Conservation (phyloP, 768 basidiomycete genomes). For the Clitopilus hobsonii region DNA sequence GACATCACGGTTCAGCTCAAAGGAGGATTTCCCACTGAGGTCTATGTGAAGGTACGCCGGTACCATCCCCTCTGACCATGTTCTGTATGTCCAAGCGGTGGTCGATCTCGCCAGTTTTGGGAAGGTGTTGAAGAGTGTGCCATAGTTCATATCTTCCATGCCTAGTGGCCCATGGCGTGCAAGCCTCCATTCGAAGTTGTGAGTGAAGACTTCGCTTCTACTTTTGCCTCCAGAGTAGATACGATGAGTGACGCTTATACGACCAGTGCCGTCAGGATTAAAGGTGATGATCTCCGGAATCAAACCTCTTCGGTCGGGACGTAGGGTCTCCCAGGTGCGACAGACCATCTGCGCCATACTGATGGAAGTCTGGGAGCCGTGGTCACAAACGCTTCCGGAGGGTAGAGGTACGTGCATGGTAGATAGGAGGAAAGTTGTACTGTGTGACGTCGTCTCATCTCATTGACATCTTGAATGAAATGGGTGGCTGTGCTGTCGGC, state of each 20-base stretch:
- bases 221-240: background rate
- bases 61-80: background rate
- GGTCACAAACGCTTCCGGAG: background rate
- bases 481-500: too few relatives aligned
- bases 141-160: conserved; percentile 2
- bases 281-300: background rate
- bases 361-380: background rate
- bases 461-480: too few relatives aligned
- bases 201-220: background rate
- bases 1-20: background rate
- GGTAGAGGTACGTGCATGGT: conserved; percentile 4
- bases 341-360: conserved; percentile 2
- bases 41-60: conserved; percentile 1
- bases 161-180: background rate
- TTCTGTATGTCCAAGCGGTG: background rate
- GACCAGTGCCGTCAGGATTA: background rate
- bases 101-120: conserved; percentile 2
- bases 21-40: background rate
- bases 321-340: background rate
- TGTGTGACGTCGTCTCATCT: background rate
- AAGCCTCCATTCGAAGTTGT: conserved; percentile 1
- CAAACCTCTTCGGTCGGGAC: background rate
- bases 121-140: background rate
- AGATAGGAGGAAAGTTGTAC: background rate
- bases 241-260: background rate